Percentiles rank a stretch among this genome's conserved stretches.
phyloP scores from a whole-genome alignment of 257 asterid genomes.

The Przewalskia tangutica region DNA sequence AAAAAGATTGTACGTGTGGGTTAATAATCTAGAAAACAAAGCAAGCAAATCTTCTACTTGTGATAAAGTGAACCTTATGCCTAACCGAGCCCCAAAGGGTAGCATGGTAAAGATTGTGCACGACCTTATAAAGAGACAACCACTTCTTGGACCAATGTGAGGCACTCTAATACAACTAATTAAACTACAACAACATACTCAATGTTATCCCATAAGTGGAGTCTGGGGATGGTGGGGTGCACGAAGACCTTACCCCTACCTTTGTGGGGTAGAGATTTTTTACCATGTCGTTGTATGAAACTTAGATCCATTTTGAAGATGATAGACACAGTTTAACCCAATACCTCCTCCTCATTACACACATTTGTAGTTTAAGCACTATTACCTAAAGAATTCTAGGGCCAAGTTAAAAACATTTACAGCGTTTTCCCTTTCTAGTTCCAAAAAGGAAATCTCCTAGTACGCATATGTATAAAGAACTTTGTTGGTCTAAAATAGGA shows the following conservation, averaged over 20 bases:
- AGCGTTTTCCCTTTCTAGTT: neutral
- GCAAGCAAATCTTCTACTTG: neutral
- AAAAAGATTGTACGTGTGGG: neutral
- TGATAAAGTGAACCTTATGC: neutral
- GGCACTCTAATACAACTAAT: neutral
- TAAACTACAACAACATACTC: too few relatives aligned
- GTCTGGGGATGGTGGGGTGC: too few relatives aligned
- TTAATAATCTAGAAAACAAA: neutral
- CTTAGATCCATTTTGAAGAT: neutral
- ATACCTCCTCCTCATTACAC: neutral
- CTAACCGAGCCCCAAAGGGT: neutral
- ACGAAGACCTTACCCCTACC: too few relatives aligned
- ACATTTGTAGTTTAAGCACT: neutral
- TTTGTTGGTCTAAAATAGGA: neutral
- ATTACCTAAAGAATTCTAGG: neutral
- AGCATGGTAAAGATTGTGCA: neutral
- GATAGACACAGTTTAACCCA: neutral
- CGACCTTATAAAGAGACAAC: neutral
- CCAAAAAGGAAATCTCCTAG: neutral
- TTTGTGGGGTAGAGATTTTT: too few relatives aligned
- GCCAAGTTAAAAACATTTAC: neutral
- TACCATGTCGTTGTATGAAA: neutral
- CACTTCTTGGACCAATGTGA: neutral
- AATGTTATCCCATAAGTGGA: too few relatives aligned
- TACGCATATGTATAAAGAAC: neutral